Evolutionary conservation across 2,329 filamentous ascomycete species (phyloP).

Genomic region (Aspergillus sp.): DNA sequence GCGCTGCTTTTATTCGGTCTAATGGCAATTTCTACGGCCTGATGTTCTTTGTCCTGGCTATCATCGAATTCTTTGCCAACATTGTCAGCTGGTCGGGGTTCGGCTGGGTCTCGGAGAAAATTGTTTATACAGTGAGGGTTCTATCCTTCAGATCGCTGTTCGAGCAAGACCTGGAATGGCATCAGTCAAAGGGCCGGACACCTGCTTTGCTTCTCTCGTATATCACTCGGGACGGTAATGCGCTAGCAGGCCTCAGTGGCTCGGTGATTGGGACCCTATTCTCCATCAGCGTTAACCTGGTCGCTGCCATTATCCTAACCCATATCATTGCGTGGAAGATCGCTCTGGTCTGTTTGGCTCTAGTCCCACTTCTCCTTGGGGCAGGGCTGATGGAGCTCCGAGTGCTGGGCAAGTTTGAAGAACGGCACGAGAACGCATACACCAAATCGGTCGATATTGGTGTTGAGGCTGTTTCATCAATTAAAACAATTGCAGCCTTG

Average conservation of each 20-base stretch:
- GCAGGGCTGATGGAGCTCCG: conserved; percentile 67
- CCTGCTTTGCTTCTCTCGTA: conserved; percentile 62
- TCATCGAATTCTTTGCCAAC: conserved; percentile 61
- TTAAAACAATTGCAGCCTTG: conserved; percentile 51
- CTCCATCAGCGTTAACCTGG: conserved; percentile 65
- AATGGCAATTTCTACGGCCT: conserved; percentile 55
- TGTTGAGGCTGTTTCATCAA: conserved; percentile 52
- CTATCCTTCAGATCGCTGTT: conserved; percentile 64
- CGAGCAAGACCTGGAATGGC: conserved; percentile 67
- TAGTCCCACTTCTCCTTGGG: conserved; percentile 66
- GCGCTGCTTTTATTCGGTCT: conserved; percentile 46
- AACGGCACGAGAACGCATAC: conserved; percentile 51
- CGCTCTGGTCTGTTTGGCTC: conserved; percentile 66
- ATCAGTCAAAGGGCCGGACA: conserved; percentile 62
- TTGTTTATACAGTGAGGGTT: conserved; percentile 62
- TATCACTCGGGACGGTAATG: conserved; percentile 67
- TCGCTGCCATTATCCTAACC: conserved; percentile 65
- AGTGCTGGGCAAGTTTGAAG: conserved; percentile 59
- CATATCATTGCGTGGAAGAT: conserved; percentile 75
- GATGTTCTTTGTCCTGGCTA: conserved; percentile 60
- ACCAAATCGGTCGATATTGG: conserved; percentile 51
- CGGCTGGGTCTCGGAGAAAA: conserved; percentile 60
- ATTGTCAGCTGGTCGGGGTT: conserved; percentile 58
- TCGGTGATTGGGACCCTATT: conserved; percentile 69
- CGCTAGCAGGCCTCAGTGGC: conserved; percentile 66